Evolutionary conservation across 257 asterid genomes (phyloP).

Genomic region (Thymus quinquecostatus): DNA sequence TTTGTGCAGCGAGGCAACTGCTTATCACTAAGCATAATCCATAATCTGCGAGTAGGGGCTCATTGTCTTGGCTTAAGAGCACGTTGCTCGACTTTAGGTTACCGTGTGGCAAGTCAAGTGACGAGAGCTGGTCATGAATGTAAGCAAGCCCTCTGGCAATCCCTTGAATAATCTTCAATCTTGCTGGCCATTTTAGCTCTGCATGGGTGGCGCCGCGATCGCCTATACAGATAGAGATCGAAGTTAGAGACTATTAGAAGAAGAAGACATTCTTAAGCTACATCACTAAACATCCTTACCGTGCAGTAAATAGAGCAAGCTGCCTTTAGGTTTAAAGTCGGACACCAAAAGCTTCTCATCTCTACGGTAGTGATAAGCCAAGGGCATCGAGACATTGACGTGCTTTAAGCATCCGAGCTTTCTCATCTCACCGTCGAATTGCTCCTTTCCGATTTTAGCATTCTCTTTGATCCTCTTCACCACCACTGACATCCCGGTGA

Average conservation of each 20-base stretch:
- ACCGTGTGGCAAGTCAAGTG: conserved; percentile 69
- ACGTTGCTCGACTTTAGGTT: conserved; percentile 83
- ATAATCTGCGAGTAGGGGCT: conserved; percentile 67
- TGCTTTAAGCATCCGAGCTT: conserved; percentile 66
- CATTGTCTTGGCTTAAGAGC: conserved; percentile 50
- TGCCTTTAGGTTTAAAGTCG: conserved; percentile 64
- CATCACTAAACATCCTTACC: conserved; percentile 43
- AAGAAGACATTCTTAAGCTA: conserved; percentile 17
- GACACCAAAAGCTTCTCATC: conserved; percentile 81
- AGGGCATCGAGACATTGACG: conserved; percentile 57
- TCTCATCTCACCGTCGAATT: conserved; percentile 62
- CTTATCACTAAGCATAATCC: conserved; percentile 53
- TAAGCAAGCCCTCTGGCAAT: conserved; percentile 62
- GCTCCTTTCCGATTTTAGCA: conserved; percentile 53
- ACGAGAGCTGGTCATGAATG: conserved; percentile 57
- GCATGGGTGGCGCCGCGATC: conserved; percentile 51
- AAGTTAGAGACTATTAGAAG: not conserved
- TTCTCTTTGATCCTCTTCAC: conserved; percentile 76
- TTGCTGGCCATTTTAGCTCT: conserved; percentile 63
- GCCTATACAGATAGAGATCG: conserved; percentile 39
- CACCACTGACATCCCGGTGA: conserved; percentile 57
- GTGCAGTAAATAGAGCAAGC: conserved; percentile 58
- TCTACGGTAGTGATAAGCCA: conserved; percentile 75
- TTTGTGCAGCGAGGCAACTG: conserved; percentile 47
- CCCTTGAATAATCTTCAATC: conserved; percentile 68